These are phyloP conservation scores for Geopyxis carbonaria DNA, from an alignment of 495 filamentous ascomycete species.

Conservation along the genomic window DNA sequence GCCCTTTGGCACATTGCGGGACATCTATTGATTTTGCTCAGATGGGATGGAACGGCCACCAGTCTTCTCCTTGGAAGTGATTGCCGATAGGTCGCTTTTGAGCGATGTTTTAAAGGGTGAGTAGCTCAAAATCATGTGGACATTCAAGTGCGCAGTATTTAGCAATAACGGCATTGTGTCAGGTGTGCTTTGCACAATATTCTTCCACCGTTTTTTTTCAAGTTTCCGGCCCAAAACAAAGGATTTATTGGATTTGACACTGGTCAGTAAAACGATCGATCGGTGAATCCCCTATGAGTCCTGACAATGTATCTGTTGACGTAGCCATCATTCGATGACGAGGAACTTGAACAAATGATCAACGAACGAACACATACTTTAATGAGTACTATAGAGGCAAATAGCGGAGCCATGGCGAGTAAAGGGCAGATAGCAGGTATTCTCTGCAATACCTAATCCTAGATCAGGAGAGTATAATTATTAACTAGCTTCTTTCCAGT, in stretches of 20 bases:
- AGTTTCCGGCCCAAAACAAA: slow-evolving; percentile 65
- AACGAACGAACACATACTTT: slow-evolving; percentile 67
- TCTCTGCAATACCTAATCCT: too few species aligned
- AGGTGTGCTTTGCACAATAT: slow-evolving; percentile 94
- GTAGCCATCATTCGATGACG: slow-evolving; percentile 63
- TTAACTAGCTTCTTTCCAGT: slow-evolving; percentile 41
- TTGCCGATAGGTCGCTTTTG: slow-evolving; percentile 63
- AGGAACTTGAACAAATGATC: slow-evolving; percentile 79
- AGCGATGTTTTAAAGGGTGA: slow-evolving; percentile 84
- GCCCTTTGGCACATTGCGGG: too few species aligned
- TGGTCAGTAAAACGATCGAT: slow-evolving; percentile 27
- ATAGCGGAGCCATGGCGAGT: slow-evolving; percentile 31
- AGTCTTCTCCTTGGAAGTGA: slow-evolving; percentile 70
- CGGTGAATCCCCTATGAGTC: not conserved
- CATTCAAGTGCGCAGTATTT: not conserved
- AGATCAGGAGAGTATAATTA: too few species aligned
- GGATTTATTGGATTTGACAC: slow-evolving; percentile 80
- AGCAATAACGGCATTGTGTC: not conserved
- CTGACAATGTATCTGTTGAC: slow-evolving; percentile 4
- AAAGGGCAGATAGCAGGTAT: slow-evolving; percentile 32
- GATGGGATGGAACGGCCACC: slow-evolving; percentile 40
- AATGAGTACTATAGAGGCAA: slow-evolving; percentile 35
- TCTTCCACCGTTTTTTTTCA: slow-evolving; percentile 96
- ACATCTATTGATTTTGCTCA: too few species aligned
- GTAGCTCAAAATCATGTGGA: not conserved